phyloP scores from a whole-genome alignment of 2,329 filamentous ascomycete species.

The Sordariomycetes sp. region DNA sequence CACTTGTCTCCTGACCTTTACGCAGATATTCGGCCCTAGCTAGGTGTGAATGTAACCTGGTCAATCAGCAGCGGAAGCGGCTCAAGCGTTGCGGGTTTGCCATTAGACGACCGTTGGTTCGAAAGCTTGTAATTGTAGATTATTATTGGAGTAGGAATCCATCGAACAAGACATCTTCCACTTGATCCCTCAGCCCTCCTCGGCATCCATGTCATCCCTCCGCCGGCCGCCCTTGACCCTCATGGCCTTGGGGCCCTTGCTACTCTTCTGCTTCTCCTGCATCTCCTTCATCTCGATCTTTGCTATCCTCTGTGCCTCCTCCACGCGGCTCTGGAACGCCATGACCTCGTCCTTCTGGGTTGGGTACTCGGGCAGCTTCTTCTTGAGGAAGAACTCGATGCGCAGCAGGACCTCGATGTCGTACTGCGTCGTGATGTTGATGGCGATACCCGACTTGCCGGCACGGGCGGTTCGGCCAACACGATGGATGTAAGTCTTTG shows the following conservation, averaged over 20 bases:
- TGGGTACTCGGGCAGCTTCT: constrained; percentile 62
- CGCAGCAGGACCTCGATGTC: constrained; percentile 72
- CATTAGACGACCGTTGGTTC: too few relatives aligned
- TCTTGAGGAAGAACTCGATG: constrained; percentile 75
- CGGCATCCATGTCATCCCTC: constrained; percentile 62
- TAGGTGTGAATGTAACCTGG: too few relatives aligned
- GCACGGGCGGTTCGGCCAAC: constrained; percentile 84
- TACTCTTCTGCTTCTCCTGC: constrained; percentile 58
- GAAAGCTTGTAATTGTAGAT: too few relatives aligned
- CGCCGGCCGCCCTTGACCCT: constrained; percentile 32
- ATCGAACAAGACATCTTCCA: neutral
- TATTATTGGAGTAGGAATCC: neutral
- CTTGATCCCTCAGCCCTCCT: constrained; percentile 49
- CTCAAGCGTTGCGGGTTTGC: too few relatives aligned
- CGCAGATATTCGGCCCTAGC: too few relatives aligned
- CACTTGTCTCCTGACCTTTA: too few relatives aligned
- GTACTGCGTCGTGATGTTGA: constrained; percentile 80
- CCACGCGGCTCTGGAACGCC: constrained; percentile 67
- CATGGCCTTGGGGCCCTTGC: constrained; percentile 35
- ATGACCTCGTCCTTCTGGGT: constrained; percentile 76
- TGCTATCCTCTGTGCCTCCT: constrained; percentile 75
- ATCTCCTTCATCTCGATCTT: constrained; percentile 74
- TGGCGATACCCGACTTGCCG: constrained; percentile 72
- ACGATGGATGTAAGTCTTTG: constrained; percentile 84
- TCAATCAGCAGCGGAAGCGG: too few relatives aligned